These are phyloP conservation scores for Ilyonectria destructans DNA, from an alignment of 2,329 filamentous ascomycete genomes.

Conservation along the genomic window DNA sequence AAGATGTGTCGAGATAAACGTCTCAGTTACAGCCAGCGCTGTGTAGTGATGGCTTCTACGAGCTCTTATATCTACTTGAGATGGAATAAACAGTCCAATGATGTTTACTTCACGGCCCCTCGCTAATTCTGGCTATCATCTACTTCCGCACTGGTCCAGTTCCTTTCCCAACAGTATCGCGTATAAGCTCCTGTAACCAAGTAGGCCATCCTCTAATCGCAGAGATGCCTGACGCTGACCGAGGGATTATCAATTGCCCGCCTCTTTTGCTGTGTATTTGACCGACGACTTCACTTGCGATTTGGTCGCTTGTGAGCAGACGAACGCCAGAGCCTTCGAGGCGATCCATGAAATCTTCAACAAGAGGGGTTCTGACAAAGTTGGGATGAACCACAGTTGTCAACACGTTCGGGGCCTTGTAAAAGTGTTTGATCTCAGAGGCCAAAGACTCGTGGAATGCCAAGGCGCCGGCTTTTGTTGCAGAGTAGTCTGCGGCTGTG, in stretches of 20 bases:
- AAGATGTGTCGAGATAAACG: too few species aligned
- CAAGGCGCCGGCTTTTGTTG: conserved; percentile 76
- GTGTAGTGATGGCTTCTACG: too few species aligned
- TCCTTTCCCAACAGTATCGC: conserved; percentile 48
- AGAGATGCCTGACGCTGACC: conserved; percentile 40
- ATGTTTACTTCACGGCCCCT: too few species aligned
- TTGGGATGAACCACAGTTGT: conserved; percentile 76
- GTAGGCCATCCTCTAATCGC: conserved; percentile 60
- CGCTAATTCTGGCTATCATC: too few species aligned
- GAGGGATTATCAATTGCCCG: conserved; percentile 64
- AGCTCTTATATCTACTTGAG: too few species aligned
- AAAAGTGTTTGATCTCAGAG: conserved; percentile 70
- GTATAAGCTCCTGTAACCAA: conserved; percentile 55
- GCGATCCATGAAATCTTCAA: conserved; percentile 51
- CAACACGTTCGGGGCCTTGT: conserved; percentile 74
- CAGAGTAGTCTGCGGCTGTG: conserved; percentile 76
- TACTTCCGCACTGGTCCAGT: conserved; percentile 6
- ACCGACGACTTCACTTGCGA: conserved; percentile 61
- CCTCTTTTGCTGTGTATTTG: conserved; percentile 63
- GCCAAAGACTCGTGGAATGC: conserved; percentile 78
- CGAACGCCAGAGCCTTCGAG: conserved; percentile 50
- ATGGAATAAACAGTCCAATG: too few species aligned
- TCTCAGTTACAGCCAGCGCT: too few species aligned
- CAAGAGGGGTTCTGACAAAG: conserved; percentile 66
- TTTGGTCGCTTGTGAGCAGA: conserved; percentile 53